These are phyloP conservation scores for Henckelia pumila DNA, from an alignment of 257 asterid species.

Conservation along the genomic window DNA sequence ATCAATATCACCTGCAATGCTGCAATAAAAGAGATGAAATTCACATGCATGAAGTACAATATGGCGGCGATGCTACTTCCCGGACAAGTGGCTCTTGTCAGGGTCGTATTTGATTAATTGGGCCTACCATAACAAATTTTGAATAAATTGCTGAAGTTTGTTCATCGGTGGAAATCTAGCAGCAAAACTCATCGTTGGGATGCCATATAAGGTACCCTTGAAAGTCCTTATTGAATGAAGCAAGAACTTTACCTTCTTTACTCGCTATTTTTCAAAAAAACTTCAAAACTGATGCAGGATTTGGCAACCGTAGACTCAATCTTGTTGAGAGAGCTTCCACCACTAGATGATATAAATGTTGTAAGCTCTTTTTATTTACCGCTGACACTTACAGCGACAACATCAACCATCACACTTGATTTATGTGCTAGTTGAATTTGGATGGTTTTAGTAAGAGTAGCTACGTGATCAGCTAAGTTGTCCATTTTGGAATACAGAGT, in stretches of 20 bases:
- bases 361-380: slow-evolving; percentile 41
- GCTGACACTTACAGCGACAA: neutral
- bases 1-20: too few relatives aligned
- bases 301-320: slow-evolving; percentile 97
- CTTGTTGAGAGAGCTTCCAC: slow-evolving; percentile 88
- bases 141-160: too few relatives aligned
- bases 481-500: too few relatives aligned
- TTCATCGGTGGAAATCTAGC: slow-evolving; percentile 82
- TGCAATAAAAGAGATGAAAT: too few relatives aligned
- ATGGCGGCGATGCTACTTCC: too few relatives aligned
- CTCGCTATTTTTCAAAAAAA: slow-evolving; percentile 19
- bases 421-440: too few relatives aligned
- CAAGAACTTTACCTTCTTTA: slow-evolving; percentile 21
- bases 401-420: neutral
- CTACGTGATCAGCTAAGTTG: too few relatives aligned
- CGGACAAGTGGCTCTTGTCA: too few relatives aligned
- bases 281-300: slow-evolving; percentile 48
- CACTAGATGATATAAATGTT: slow-evolving; percentile 72
- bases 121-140: too few relatives aligned
- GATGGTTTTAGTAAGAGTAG: too few relatives aligned
- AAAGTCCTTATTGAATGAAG: slow-evolving; percentile 11
- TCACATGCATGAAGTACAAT: too few relatives aligned
- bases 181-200: slow-evolving; percentile 83
- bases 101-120: too few relatives aligned
- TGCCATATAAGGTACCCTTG: slow-evolving; percentile 85